Base-by-base conservation (phyloP, 2,329 filamentous ascomycete species). In the Beauveria australis region DNA sequence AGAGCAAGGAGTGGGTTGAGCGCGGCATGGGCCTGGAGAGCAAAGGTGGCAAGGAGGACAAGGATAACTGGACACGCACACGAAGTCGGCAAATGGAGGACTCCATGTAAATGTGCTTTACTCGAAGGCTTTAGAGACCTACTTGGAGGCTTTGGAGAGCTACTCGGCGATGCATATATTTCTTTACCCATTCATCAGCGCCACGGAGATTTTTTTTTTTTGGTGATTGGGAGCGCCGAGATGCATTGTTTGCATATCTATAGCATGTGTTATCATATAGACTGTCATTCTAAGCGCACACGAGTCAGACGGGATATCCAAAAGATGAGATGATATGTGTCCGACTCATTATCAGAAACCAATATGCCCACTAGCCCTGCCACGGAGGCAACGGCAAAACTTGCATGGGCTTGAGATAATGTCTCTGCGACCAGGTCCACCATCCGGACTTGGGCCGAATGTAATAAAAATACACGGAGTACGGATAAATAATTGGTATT, bases 1-100 rank as follows among this genome's bases (percentile, higher is more conserved):
- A 92, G 22, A 94, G 91, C 72, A 85, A 86, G 72, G 89, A 97
- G 72, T 99, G 94, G 94, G 89, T 97, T 3, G 93, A 97, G 75
- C 76, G 92, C 16, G 92, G 85, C 1, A 84, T 86, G 80, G 81
- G 87, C 0, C 70, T 90, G 60, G 86, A 89, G 74, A 77, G 74
- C 63, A 75, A 79, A 63, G 87, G 87, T 14, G 87, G 87, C 2
- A 84, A 85, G 76, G 72, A 78, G 63, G 86, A 90, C 69, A 80
- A 78, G 66, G 86, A 89, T 60, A 79, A 78, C 64, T 89, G 86
- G 84, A 76, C 79, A 62, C 87, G 83, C 76, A 81, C 83, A 30
- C 79, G 86, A 67, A 88, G 84, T 68, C 76, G 81, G 65, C 88
- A 88, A 79, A 81, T 87, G 76, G 87, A 88, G 69, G 85, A 87